Evolutionary conservation across 2,329 filamentous ascomycete species (phyloP), one percentile per base, ranked within the genome.

Genomic region (Aspergillaceae sp.): DNA sequence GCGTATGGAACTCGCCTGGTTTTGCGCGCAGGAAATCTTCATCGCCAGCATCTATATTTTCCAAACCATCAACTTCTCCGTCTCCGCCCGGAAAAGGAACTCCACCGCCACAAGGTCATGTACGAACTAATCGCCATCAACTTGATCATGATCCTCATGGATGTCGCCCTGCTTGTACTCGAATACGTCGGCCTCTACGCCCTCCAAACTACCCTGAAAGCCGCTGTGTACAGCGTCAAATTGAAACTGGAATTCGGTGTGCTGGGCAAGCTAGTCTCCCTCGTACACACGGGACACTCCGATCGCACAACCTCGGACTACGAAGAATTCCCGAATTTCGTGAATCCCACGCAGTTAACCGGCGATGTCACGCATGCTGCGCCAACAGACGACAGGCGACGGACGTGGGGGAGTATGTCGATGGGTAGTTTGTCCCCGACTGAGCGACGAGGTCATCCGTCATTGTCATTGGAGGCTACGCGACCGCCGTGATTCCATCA

Each of bases 1-100:
- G 46, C 63, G 65, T 5, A 51, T 68, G 29, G 67, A 75, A 51
- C 48, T 74, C 32, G 66, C 66, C 28, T 64, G 61, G 40, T 72
- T 74, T 51, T 64, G 63, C 47, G 44, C 71, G 4, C 70, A 74
- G 51, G 73, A 75, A 47, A 58, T 67, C n/a, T 45, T 68, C 36
- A 65, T 75, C n/a, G 73, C 71, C 1, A 58, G 66, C 4, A 64
- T 79, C 7, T 79, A 78, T 50, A 71, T 79, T 44, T 73, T 69
- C 47, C 71, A 76, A 47, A 77, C 75, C 2, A 56, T 76, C 45
- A 70, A 71, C 29, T 73, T 8, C 63, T 73, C 6, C 64, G 47
- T 4, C 29, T 64, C 33, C 58, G 63, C 40, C 62, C 62, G 2
- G 59, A 62, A 2, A 62, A 64, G 34, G 61, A 68, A 26, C 52